Percentiles rank a stretch among this genome's conserved stretches.
Evolutionary conservation across 1,284 basidiomycete genomes (phyloP).

Genomic region (Ustilago esculenta): DNA sequence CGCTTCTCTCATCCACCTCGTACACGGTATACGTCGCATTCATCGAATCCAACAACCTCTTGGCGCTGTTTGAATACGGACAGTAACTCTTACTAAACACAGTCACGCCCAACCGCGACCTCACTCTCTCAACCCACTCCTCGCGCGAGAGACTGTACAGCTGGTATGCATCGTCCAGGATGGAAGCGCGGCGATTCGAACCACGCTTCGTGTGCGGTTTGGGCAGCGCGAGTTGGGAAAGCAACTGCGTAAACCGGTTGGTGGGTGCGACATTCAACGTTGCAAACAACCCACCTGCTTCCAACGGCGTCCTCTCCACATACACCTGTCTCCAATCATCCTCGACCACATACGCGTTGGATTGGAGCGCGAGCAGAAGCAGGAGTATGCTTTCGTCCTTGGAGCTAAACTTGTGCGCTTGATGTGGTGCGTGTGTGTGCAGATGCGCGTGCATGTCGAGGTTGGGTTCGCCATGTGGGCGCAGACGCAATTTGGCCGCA

Average conservation of each 20-base stretch:
- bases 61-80: conserved; percentile 41
- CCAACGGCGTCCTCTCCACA: conserved; percentile 16
- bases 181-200: too few species aligned
- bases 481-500: conserved; percentile 18
- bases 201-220: too few species aligned
- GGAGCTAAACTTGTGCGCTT: conserved; percentile 15
- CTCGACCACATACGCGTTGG: conserved; percentile 13
- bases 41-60: conserved; percentile 25
- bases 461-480: conserved; percentile 18
- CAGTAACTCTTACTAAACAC: conserved; percentile 53
- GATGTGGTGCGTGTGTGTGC: too few species aligned
- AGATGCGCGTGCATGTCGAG: conserved; percentile 27
- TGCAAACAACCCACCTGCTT: conserved; percentile 9
- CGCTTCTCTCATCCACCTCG: conserved; percentile 38
- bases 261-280: conserved; percentile 21
- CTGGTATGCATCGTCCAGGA: conserved; percentile 25
- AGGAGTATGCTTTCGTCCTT: conserved; percentile 38
- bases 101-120: conserved; percentile 19
- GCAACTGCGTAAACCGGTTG: conserved; percentile 43
- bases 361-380: conserved; percentile 31
- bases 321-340: conserved; percentile 38
- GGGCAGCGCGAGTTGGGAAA: conserved; percentile 28
- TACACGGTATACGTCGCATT: conserved; percentile 33
- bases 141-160: conserved; percentile 29
- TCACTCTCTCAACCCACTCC: conserved; percentile 31